A percentile compares a stretch with the other conserved stretches of the same genome.
Evolutionary conservation across 192 early-diverging fungal species (phyloP).

Genomic region (Gryganskiella cystojenkinii): DNA sequence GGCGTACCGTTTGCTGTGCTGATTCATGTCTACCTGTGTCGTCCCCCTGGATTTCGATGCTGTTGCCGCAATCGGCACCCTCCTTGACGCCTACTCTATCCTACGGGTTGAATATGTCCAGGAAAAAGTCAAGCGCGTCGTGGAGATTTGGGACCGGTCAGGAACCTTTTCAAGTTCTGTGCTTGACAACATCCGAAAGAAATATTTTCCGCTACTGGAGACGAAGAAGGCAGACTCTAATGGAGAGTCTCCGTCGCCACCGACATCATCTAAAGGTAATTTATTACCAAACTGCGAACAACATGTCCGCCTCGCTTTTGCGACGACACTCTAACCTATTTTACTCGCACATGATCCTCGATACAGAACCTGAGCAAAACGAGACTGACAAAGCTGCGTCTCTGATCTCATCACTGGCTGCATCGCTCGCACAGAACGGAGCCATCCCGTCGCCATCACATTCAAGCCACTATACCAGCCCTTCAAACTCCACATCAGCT

Average conservation of each 20-base stretch:
- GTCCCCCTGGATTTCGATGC: too few species aligned
- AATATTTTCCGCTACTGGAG: constrained; percentile 40
- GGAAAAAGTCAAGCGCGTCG: constrained; percentile 60
- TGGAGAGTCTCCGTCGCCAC: background rate
- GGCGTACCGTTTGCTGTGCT: too few species aligned
- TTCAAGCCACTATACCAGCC: background rate
- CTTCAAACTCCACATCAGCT: background rate
- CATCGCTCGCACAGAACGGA: constrained; percentile 17
- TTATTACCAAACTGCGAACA: too few species aligned
- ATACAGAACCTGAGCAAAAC: background rate
- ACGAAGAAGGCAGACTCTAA: constrained; percentile 3
- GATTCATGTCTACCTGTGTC: too few species aligned
- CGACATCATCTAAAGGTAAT: too few species aligned
- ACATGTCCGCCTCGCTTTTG: too few species aligned
- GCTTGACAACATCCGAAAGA: constrained; percentile 43
- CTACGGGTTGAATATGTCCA: constrained; percentile 10
- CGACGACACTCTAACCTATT: too few species aligned
- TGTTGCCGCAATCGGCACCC: too few species aligned
- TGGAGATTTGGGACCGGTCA: constrained; percentile 55
- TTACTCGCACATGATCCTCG: background rate
- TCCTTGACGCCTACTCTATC: background rate
- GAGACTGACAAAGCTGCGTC: constrained; percentile 12
- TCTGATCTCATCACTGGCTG: constrained; percentile 22
- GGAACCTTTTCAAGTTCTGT: constrained; percentile 31
- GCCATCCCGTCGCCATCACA: constrained; percentile 6